Evolutionary conservation across 345 rosid genomes (phyloP), one percentile per base, ranked within the genome.

Genomic region (Hibiscus syriacus): DNA sequence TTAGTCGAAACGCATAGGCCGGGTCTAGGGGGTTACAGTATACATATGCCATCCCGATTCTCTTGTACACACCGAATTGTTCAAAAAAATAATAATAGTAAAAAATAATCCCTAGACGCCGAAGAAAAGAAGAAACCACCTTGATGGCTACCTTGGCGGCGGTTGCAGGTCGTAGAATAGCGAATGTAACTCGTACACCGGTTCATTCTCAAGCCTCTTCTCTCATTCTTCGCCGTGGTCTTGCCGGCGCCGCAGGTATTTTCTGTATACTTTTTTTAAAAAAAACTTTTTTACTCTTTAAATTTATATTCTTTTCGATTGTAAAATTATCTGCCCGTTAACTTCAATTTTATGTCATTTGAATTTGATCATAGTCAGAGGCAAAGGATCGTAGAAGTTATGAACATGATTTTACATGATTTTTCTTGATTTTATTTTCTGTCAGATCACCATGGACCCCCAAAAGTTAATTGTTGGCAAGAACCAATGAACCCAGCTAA

Each of bases 401-500:
- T 12, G 12, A 61, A 38, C 66, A 20, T 38, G 19, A 2, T 62
- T 23, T 62, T 12, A 41, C 30, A 1, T 11, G 6, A 23, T 48
- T 13, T 64, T 29, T 48, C 9, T 20, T 60, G 45, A 32, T 17
- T 30, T 17, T 0, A n/a, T 19, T 4, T 55, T 16, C 49, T 45
- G 43, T 71, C 86, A 93, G 97, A 87, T 84, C 96, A 86, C 81
- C 97, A 87, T 76, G 97, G 92, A 49, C 85, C 91, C 19, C 83
- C 83, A 23, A 90, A 81, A 79, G 81, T 93, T 71, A 86, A 91
- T 73, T 77, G 70, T 64, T 93, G 97, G 98, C 68, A 80, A 67
- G 92, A 89, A 63, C 98, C 98, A 16, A 73, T 79, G 92, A 86
- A 72, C 79, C 99, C 97, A 32, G 80, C 90, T 61, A 84, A 86